Conservation (phyloP, 441 rosid genomes). For the Arabidopsis lyrata region DNA sequence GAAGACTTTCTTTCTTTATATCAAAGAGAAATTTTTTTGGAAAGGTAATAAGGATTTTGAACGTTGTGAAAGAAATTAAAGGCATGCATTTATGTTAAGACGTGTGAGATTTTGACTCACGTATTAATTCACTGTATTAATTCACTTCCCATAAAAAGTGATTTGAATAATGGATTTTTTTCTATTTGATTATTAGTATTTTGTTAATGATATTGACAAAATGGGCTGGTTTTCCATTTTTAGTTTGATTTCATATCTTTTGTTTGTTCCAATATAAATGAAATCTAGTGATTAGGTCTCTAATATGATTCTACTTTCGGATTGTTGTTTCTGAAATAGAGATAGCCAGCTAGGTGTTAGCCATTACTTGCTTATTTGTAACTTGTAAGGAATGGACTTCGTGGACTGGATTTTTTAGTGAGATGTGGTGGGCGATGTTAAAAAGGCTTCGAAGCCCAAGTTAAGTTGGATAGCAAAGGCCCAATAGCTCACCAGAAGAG, state of each 20-base stretch:
- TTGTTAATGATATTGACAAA: not conserved
- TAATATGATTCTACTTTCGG: not conserved
- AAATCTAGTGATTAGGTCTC: not conserved
- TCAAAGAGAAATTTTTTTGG: conserved; percentile 21
- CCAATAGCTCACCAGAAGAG: not conserved
- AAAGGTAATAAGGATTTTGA: conserved; percentile 33
- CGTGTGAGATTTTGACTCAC: conserved; percentile 42
- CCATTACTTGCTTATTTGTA: too few species aligned
- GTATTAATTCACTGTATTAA: too few species aligned
- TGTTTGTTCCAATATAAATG: not conserved
- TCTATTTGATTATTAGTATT: too few species aligned
- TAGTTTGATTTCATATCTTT: not conserved
- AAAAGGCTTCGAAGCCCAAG: not conserved
- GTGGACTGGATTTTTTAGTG: too few species aligned
- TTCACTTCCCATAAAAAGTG: conserved; percentile 15
- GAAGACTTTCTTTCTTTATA: conserved; percentile 9
- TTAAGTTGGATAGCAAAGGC: not conserved
- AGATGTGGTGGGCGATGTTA: too few species aligned
- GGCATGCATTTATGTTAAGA: conserved; percentile 42
- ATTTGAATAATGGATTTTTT: conserved; percentile 4
- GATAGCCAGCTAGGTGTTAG: not conserved
- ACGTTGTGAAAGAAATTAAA: conserved; percentile 18
- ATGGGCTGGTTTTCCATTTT: not conserved
- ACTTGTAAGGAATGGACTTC: too few species aligned
- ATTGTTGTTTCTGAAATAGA: not conserved